A percentile compares a stretch with the other conserved stretches of the same genome.
Evolutionary conservation across 2,329 filamentous ascomycete species (phyloP).

Genomic region (Penicillium sp.): DNA sequence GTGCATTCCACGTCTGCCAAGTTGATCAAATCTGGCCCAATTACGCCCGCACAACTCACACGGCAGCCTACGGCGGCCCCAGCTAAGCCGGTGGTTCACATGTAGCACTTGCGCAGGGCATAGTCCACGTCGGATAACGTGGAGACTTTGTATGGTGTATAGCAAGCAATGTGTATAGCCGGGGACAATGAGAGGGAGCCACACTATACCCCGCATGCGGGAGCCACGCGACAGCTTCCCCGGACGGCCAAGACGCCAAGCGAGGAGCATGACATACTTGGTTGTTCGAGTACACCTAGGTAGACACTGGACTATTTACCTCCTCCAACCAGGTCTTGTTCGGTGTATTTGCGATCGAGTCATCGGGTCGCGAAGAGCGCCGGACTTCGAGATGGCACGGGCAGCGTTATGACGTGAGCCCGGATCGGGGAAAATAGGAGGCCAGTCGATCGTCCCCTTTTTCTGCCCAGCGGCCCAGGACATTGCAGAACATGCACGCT

Average conservation of each 20-base stretch:
- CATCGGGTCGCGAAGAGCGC: background rate
- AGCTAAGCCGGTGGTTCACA: no score
- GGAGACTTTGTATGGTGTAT: no score
- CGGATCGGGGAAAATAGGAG: constrained; percentile 25
- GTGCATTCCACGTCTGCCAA: no score
- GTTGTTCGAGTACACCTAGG: no score
- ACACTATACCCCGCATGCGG: constrained; percentile 23
- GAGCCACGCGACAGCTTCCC: constrained; percentile 26
- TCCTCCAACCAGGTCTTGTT: constrained; percentile 1
- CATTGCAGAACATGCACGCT: constrained; percentile 14
- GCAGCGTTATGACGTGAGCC: constrained; percentile 16
- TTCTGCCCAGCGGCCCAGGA: constrained; percentile 16
- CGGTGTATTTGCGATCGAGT: constrained; percentile 5
- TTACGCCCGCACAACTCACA: no score
- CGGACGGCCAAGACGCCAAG: constrained; percentile 26
- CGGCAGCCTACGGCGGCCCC: no score
- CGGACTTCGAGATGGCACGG: constrained; percentile 1
- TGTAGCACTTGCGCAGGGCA: no score
- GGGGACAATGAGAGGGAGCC: no score
- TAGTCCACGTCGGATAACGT: no score
- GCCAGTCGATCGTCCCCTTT: constrained; percentile 8
- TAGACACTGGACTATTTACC: no score
- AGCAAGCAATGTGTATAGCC: no score
- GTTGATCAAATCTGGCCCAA: no score
- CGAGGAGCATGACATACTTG: background rate